Evolutionary conservation across 345 rosid genomes (phyloP).

Genomic region (Gynandropsis gynandra): DNA sequence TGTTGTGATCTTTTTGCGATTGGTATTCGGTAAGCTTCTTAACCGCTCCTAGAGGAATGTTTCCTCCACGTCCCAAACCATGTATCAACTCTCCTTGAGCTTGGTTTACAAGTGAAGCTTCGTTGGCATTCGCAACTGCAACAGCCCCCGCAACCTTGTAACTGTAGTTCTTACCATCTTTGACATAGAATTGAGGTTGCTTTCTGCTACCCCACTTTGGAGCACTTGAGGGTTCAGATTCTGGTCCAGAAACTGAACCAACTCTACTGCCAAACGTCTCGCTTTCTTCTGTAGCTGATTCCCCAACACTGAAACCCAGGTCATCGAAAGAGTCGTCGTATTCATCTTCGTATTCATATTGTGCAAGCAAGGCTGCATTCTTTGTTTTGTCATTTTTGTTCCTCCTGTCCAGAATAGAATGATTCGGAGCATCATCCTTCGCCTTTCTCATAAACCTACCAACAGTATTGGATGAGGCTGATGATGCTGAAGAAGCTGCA

Average conservation of each 20-base stretch:
- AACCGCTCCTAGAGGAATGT: constrained; percentile 69
- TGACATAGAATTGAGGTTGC: constrained; percentile 75
- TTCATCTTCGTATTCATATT: constrained; percentile 89
- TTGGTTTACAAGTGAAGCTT: constrained; percentile 55
- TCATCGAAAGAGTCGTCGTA: constrained; percentile 98
- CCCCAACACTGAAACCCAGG: constrained; percentile 65
- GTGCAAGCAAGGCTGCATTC: constrained; percentile 50
- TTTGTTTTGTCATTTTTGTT: constrained; percentile 41
- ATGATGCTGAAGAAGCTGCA: constrained; percentile 27
- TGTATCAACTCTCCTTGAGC: constrained; percentile 56
- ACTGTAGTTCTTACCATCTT: constrained; percentile 95
- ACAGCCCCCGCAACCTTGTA: constrained; percentile 81
- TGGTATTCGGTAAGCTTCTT: constrained; percentile 48
- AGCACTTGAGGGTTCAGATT: constrained; percentile 30
- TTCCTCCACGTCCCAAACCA: constrained; percentile 94
- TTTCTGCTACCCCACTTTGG: constrained; percentile 75
- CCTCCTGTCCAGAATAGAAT: constrained; percentile 42
- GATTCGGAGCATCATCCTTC: constrained; percentile 38
- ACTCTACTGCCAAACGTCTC: constrained; percentile 46
- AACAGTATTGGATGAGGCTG: constrained; percentile 41
- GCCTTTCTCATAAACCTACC: constrained; percentile 85
- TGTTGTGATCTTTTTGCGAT: constrained; percentile 26
- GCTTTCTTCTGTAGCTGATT: constrained; percentile 58
- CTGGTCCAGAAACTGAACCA: constrained; percentile 25
- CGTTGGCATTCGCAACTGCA: constrained; percentile 68